phyloP scores from a whole-genome alignment of 768 basidiomycete genomes.

The Grammothele lineata region DNA sequence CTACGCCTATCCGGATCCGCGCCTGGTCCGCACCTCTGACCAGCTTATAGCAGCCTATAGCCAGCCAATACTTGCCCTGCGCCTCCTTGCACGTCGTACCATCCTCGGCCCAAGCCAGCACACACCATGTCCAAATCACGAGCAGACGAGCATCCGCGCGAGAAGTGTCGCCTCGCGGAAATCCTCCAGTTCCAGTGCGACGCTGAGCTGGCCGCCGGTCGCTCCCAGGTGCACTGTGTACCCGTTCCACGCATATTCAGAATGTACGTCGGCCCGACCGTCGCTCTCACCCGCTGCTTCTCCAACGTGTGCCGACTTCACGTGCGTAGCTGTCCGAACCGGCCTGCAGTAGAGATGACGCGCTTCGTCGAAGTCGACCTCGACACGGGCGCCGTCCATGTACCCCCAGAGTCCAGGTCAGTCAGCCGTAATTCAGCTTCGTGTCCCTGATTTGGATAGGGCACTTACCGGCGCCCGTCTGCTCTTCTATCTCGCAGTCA shows the following conservation, averaged over 20 bases:
- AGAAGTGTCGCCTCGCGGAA: slow-evolving; percentile 61
- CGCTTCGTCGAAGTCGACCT: slow-evolving; percentile 14
- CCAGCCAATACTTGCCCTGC: background rate
- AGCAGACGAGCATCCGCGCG: background rate
- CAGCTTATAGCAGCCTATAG: background rate
- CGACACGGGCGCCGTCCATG: slow-evolving; percentile 18
- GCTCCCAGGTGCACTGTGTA: slow-evolving; percentile 50
- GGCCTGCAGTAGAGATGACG: slow-evolving; percentile 55
- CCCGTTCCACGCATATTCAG: slow-evolving; percentile 74
- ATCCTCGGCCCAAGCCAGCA: no score
- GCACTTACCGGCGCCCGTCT: no score
- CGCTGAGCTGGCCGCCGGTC: slow-evolving; percentile 28
- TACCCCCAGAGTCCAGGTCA: slow-evolving; percentile 34
- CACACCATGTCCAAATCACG: background rate
- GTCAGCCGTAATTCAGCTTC: no score
- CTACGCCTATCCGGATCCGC: no score
- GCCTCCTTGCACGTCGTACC: no score
- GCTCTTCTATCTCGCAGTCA: slow-evolving; percentile 12
- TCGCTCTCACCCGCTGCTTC: no score
- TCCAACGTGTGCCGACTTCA: no score
- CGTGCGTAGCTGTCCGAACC: slow-evolving; percentile 53
- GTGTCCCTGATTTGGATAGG: no score
- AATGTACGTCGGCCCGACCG: slow-evolving; percentile 42
- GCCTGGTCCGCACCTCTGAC: no score
- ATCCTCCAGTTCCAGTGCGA: slow-evolving; percentile 70